Base-by-base conservation (phyloP, 2,329 filamentous ascomycete species). In the Lithohypha guttulata region DNA sequence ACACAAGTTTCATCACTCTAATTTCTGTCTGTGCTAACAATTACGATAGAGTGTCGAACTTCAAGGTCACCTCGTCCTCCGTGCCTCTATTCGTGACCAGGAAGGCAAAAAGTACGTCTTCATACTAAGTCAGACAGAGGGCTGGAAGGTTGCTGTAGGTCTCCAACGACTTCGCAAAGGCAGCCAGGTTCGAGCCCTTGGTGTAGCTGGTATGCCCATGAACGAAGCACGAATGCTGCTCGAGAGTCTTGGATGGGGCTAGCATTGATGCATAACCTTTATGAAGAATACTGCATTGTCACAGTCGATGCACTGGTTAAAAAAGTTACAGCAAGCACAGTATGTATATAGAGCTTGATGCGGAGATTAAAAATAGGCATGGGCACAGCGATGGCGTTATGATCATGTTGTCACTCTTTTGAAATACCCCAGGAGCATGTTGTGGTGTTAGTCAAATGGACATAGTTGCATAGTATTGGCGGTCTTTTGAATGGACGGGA, bases 101-200 rank as follows among this genome's bases (percentile, higher is more conserved):
- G 73, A 78, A 49, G 71, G 71, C 44, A 77, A 74, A 51, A 67
- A 66, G 48, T 79, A 76, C 50, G 68, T 77, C 47, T 79, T 79
- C 49, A 62, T 79, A 14, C 56, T 79, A 37, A 64, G 69, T 29
- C 66, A 75, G 41, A 64, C 60, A 11, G 75, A 79, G 53, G 72
- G 68, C 25, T 79, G 73, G 73, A 79, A 79, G 55, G 68, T 79
- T 14, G 70, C 69, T 1, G 59, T 72, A 27, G 75, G 75, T 2
- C 56, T 79, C 29, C 65, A 73, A 53, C 62, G 69, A 18, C 57
- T 79, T 44, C 61, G 68, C 33, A 66, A 69, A 46, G 73, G 75
- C 11, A 68, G 65, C 40, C 67, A 73, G 50, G 71, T 75, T 20
- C 59, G 73, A 42, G 63, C 66, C 19, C 45, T 79, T 51, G 69